phyloP scores from a whole-genome alignment of 2,329 filamentous ascomycete genomes.

The Xylaria sp. region DNA sequence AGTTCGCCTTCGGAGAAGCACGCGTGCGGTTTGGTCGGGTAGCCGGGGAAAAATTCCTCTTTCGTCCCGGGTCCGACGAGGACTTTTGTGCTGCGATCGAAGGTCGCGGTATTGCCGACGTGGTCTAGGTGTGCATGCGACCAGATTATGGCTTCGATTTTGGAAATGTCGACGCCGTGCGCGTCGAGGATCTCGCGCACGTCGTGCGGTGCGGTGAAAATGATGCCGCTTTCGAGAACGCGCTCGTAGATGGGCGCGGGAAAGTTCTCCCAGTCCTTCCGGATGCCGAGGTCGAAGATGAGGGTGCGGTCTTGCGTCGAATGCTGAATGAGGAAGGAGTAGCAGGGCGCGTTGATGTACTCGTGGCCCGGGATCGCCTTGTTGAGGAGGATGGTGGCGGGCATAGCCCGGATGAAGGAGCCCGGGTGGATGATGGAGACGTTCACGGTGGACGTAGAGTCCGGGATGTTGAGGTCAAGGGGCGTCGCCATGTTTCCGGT shows the following conservation, averaged over 20 bases:
- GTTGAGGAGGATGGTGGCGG: conserved; percentile 23
- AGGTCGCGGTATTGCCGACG: conserved; percentile 21
- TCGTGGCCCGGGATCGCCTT: conserved; percentile 30
- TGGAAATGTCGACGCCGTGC: conserved; percentile 20
- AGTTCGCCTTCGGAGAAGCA: conserved; percentile 19
- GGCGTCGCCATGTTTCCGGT: conserved; percentile 15
- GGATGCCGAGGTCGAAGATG: conserved; percentile 25
- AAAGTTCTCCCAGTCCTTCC: conserved; percentile 21
- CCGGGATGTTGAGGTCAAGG: conserved; percentile 31
- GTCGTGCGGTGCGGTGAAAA: conserved; percentile 8
- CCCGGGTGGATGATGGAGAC: conserved; percentile 34
- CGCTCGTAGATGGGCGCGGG: conserved; percentile 2
- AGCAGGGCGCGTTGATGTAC: conserved; percentile 23
- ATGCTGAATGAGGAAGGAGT: conserved; percentile 24
- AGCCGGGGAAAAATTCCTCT: conserved; percentile 20
- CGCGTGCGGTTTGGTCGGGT: conserved; percentile 16
- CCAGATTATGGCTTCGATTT: conserved; percentile 25
- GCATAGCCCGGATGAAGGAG: conserved; percentile 23
- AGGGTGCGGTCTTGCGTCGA: conserved; percentile 24
- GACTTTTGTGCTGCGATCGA: conserved; percentile 20
- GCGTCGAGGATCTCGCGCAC: conserved; percentile 24
- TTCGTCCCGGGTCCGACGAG: conserved; percentile 22
- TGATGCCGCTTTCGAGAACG: neutral
- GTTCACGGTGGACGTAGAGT: conserved; percentile 29
- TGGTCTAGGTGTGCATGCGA: conserved; percentile 27